Evolutionary conservation across 1,284 basidiomycete species (phyloP).

Genomic region (Ceratobasidium sp.): DNA sequence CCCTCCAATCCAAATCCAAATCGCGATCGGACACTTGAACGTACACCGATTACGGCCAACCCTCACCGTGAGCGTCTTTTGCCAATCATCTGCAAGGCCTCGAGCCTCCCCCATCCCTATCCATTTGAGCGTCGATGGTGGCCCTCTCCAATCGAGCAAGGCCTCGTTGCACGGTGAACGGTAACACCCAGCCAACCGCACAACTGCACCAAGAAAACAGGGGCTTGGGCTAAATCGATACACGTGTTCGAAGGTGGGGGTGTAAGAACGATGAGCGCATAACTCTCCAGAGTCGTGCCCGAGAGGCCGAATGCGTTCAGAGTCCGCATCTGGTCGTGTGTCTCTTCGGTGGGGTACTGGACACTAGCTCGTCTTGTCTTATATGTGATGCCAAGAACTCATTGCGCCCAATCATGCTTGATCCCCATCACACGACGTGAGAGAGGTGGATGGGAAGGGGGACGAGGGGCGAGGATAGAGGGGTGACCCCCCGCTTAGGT

Average conservation of each 20-base stretch:
- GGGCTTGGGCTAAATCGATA: constrained; percentile 40
- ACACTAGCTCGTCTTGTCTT: neutral
- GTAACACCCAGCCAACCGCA: constrained; percentile 3
- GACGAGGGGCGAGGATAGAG: too few species aligned
- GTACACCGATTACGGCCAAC: neutral
- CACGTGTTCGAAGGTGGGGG: constrained; percentile 37
- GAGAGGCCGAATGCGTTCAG: too few species aligned
- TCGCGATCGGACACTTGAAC: constrained; percentile 17
- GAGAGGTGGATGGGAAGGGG: too few species aligned
- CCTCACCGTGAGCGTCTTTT: constrained; percentile 22
- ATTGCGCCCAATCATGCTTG: neutral
- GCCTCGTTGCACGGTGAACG: too few species aligned
- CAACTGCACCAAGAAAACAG: neutral
- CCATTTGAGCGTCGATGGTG: too few species aligned
- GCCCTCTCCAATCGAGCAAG: too few species aligned
- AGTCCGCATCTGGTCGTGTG: too few species aligned
- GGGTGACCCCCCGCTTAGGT: neutral
- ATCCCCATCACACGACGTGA: neutral
- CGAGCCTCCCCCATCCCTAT: neutral
- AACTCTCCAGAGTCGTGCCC: too few species aligned
- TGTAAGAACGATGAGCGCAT: constrained; percentile 1
- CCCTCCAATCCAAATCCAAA: neutral
- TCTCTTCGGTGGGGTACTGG: too few species aligned
- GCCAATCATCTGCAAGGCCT: too few species aligned
- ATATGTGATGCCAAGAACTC: neutral